Base-by-base conservation (phyloP, 805 yeast species). In the baker's yeast (Saccharomyces cerevisiae) region DNA sequence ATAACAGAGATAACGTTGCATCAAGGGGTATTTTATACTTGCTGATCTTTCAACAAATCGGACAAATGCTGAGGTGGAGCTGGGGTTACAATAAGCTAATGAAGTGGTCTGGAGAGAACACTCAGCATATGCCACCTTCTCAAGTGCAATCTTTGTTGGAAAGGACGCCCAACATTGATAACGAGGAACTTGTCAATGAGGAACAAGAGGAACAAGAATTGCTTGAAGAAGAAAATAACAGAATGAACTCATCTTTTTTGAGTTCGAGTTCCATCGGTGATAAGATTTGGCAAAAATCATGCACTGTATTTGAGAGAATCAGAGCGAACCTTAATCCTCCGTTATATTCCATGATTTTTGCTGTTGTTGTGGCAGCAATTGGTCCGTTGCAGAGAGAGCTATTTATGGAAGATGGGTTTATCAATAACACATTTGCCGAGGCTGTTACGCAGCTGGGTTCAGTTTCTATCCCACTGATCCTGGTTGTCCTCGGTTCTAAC, bases 11-110 rank as follows among this genome's bases (percentile, higher is more conserved):
- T 59, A 81, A 83, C 62, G 81, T 87, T 46, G 91, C 92, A 0
- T 81, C 88, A 14, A 79, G 95, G 64, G 95, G 94, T 56, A 82
- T 87, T 43, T 72, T 87, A 54, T 87, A 87, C 66, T 70, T 87
- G 51, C 73, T 87, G 58, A 84, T 87, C 51, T 86, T 86, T 68
- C 95, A 87, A 70, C 95, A 87, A 67, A 78, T 87, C 66, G 94
- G 92, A 17, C 95, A 87, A 68, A 82, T 87, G 61, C 71, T 87
- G 55, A 79, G 94, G 67, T 87, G 95, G 94, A 82, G 89, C 30
- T 87, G 94, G 92, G 95, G 95, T 52, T 87, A 82, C 68, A 87
- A 87, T 65, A 83, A 79, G 32, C 73, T 87, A 55, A 71, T 87
- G 65, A 77, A 81, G 60, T 81, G 77, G 73, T 58, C 70, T 2